Conservation (phyloP, 1,139 yeast species). For the Hansenula sp. region DNA sequence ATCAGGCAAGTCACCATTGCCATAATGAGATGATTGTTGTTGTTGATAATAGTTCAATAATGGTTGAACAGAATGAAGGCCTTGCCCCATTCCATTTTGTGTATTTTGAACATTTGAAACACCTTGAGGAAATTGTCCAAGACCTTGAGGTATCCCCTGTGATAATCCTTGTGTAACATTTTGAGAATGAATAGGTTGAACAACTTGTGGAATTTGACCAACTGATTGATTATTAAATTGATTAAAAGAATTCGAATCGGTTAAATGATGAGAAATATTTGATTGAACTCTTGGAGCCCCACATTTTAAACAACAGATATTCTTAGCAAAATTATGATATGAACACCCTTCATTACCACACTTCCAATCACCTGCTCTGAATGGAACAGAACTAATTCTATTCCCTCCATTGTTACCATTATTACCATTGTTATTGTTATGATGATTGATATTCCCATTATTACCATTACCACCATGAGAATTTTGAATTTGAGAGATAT, state of each 20-base stretch:
- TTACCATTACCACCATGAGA: slow-evolving; percentile 1
- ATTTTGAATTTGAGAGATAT: slow-evolving; percentile 11
- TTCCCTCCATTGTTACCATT: slow-evolving; percentile 20
- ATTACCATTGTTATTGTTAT: slow-evolving; percentile 14
- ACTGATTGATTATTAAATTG: not conserved
- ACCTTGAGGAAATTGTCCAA: not conserved
- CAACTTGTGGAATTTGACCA: slow-evolving; percentile 5
- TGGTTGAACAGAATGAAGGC: slow-evolving; percentile 1
- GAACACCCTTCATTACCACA: slow-evolving; percentile 75
- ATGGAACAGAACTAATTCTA: slow-evolving; percentile 59
- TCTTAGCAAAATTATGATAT: slow-evolving; percentile 93
- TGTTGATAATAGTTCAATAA: slow-evolving; percentile 3
- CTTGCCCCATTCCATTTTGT: slow-evolving; percentile 5
- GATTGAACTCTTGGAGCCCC: slow-evolving; percentile 57
- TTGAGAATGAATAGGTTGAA: slow-evolving; percentile 8
- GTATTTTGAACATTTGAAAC: slow-evolving; percentile 1
- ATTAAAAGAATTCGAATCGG: not conserved
- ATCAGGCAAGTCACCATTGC: slow-evolving; percentile 6
- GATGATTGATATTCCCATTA: not conserved
- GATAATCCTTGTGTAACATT: slow-evolving; percentile 7
- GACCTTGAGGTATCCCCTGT: slow-evolving; percentile 4
- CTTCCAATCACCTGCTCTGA: slow-evolving; percentile 97
- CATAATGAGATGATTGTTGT: slow-evolving; percentile 5
- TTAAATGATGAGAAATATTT: not conserved
- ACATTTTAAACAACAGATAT: slow-evolving; percentile 81